Base-by-base conservation (phyloP, 805 yeast species). In the Candida endomychidarum region DNA sequence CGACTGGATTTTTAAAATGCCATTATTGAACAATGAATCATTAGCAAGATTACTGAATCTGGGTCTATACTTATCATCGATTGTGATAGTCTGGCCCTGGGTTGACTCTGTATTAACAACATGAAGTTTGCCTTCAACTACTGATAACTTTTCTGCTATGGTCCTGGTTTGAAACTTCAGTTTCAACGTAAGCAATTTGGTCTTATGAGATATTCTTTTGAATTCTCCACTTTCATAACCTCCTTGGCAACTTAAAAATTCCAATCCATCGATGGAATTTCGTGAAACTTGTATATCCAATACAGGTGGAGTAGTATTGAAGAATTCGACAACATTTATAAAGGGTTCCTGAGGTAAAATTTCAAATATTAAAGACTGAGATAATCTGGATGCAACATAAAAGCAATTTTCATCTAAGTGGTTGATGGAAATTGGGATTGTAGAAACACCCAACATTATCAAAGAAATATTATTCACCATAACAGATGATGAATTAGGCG, bases 201-300 rank as follows among this genome's bases (percentile, higher is more conserved):
- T 21, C 28, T 33, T 34, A 30, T 35, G 37, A 11, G 47, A 38
- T 2, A 44, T 18, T 22, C 42, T 49, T 35, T 47, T 40, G 26
- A 59, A 43, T 35, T 66, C 69, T 2, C 69, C 67, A 33, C 61
- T 54, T 18, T 61, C 54, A 41, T 60, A 57, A 1, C 69, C 69
- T 10, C 71, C 70, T 37, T 60, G 66, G 29, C 65, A 57, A 10
- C 57, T 38, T 14, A 57, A 42, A 4, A 63, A 11, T 3, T 45
- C 44, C 2, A 36, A 28, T 6, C 19, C 20, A 21, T 32, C 26
- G 16, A 43, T 40, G 2, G 38, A 31, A 1, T 33, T 37, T 14
- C 30, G 10, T n/a, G 15, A 20, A 2, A 47, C 31, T 17, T 49
- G 49, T 9, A 65, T 31, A 34, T 56, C 58, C 14, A 66, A 40